phyloP scores from a whole-genome alignment of 1,139 yeast genomes.

The Geotrichum fermentans region DNA sequence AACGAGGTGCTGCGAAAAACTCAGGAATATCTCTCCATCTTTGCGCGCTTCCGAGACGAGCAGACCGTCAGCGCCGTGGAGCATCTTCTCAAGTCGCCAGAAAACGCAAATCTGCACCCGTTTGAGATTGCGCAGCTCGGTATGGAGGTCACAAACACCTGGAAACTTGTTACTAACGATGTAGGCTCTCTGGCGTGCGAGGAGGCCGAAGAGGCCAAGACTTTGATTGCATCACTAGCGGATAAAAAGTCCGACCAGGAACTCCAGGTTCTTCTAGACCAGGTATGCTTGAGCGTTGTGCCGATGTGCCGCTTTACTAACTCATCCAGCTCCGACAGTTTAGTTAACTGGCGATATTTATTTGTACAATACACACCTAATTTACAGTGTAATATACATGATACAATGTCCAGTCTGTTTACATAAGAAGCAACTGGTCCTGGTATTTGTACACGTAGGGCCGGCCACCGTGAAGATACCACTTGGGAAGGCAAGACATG shows the following conservation, averaged over 20 bases:
- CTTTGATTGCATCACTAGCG: conserved; percentile 80
- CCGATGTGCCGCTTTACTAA: conserved; percentile 1
- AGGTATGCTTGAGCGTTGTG: too few species aligned
- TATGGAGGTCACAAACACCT: conserved; percentile 14
- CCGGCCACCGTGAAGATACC: conserved; percentile 64
- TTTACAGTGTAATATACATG: conserved; percentile 7
- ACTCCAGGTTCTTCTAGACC: conserved; percentile 79
- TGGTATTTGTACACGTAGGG: conserved; percentile 33
- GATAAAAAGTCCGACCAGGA: conserved; percentile 82
- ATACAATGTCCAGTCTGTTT: neutral
- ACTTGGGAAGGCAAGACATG: conserved; percentile 71
- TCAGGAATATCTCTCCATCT: conserved; percentile 75
- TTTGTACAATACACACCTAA: conserved; percentile 6
- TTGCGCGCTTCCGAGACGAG: conserved; percentile 85
- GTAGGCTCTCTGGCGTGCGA: conserved; percentile 88
- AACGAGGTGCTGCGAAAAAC: conserved; percentile 79
- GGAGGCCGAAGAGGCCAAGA: conserved; percentile 95
- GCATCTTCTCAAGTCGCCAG: conserved; percentile 68
- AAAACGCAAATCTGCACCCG: conserved; percentile 72
- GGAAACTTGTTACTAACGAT: neutral
- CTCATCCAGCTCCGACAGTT: conserved; percentile 30
- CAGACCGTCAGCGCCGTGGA: conserved; percentile 94
- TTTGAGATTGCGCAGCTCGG: conserved; percentile 88
- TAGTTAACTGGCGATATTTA: conserved; percentile 24
- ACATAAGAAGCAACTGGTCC: conserved; percentile 16